phyloP scores from a whole-genome alignment of 2,329 filamentous ascomycete species.

The Tolypocladium endophyticum region DNA sequence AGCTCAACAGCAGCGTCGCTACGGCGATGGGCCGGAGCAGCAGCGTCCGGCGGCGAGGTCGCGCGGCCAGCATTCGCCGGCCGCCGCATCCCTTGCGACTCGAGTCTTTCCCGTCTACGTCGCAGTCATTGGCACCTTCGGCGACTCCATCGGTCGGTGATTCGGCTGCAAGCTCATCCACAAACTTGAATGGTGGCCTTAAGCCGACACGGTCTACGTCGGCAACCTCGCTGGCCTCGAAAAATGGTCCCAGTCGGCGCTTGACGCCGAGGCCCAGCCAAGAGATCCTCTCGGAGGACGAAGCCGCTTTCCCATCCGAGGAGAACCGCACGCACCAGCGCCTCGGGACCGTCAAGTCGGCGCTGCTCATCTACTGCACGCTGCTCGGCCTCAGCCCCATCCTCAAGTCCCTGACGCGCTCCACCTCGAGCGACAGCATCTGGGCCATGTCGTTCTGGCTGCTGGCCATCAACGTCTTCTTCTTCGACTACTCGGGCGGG shows the following conservation, averaged over 20 bases:
- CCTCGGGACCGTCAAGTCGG: constrained; percentile 80
- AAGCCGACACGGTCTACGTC: constrained; percentile 39
- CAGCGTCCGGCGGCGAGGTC: constrained; percentile 21
- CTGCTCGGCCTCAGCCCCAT: constrained; percentile 89
- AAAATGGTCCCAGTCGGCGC: constrained; percentile 1
- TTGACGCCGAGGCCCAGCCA: constrained; percentile 15
- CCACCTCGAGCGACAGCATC: constrained; percentile 87
- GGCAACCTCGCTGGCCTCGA: constrained; percentile 22
- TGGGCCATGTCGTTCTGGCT: constrained; percentile 96
- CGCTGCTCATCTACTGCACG: constrained; percentile 84
- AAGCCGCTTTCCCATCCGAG: constrained; percentile 13
- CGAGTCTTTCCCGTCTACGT: constrained; percentile 14
- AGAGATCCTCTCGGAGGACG: constrained; percentile 17
- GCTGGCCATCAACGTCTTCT: constrained; percentile 90
- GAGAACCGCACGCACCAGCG: constrained; percentile 37
- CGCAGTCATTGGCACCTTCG: constrained; percentile 14
- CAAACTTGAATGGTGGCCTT: constrained; percentile 35
- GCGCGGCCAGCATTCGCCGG: constrained; percentile 26
- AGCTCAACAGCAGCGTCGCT: constrained; percentile 22
- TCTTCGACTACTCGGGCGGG: constrained; percentile 86
- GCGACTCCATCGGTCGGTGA: constrained; percentile 9
- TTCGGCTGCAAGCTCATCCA: constrained; percentile 35
- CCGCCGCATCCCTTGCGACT: constrained; percentile 18
- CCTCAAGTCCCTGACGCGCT: constrained; percentile 88
- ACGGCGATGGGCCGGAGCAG: constrained; percentile 22